Conservation (phyloP, 257 asterid genomes). For the Solanum lycopersicoides region DNA sequence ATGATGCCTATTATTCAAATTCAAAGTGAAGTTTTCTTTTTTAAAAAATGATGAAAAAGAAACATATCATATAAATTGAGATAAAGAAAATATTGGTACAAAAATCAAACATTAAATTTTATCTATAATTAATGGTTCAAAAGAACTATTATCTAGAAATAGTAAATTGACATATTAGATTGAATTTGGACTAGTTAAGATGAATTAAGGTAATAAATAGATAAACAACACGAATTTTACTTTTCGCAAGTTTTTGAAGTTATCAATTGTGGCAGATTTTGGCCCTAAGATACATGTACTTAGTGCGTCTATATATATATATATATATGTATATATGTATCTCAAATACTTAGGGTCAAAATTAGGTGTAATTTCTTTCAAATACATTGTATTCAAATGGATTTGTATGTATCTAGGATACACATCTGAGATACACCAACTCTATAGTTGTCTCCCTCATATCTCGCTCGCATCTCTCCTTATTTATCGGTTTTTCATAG, state of each 20-base stretch:
- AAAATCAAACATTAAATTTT: too few species aligned
- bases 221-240: background rate
- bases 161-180: too few species aligned
- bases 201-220: background rate
- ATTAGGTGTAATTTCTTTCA: too few species aligned
- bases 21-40: too few species aligned
- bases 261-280: background rate
- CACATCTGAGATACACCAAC: too few species aligned
- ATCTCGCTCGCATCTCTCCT: background rate
- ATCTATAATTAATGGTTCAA: background rate
- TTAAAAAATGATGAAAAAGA: too few species aligned
- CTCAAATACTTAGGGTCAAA: accelerated
- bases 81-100: accelerated
- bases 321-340: too few species aligned
- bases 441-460: background rate
- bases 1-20: background rate
- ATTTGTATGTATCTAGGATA: too few species aligned
- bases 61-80: background rate
- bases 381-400: too few species aligned
- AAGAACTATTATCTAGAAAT: background rate
- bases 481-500: background rate
- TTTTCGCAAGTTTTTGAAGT: background rate
- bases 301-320: too few species aligned
- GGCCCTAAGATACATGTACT: background rate
- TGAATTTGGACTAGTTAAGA: background rate